Evolutionary conservation across 139 green algal genomes (phyloP).

Genomic region (Nannochloris sp.): DNA sequence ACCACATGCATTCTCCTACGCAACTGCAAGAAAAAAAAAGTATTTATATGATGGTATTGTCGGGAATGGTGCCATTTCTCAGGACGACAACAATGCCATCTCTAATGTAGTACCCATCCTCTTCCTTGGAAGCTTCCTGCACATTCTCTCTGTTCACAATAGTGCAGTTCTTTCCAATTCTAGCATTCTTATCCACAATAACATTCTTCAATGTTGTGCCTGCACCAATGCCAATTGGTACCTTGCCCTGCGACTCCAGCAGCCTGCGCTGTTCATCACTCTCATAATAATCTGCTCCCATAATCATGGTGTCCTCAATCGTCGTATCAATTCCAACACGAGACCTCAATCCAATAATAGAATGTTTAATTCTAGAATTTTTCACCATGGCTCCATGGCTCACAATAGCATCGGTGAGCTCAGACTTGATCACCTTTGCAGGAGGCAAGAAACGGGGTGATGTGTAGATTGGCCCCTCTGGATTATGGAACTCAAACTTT

Average conservation of each 20-base stretch:
- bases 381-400: conserved; percentile 69
- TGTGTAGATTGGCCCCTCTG: conserved; percentile 95
- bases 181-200: conserved; percentile 99
- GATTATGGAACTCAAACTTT: conserved; percentile 96
- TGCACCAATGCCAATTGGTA: conserved; percentile 91
- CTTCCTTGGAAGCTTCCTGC: conserved; percentile 75
- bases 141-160: conserved; percentile 85
- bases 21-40: neutral
- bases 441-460: conserved; percentile 93
- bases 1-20: neutral
- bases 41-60: conserved; percentile 68
- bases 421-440: conserved; percentile 77
- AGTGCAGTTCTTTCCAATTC: conserved; percentile 77
- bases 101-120: conserved; percentile 89
- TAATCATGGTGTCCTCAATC: conserved; percentile 82
- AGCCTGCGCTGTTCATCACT: conserved; percentile 60
- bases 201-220: conserved; percentile 70
- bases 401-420: conserved; percentile 59
- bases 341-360: conserved; percentile 90
- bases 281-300: conserved; percentile 98
- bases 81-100: conserved; percentile 90
- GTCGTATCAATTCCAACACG: conserved; percentile 41
- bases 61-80: conserved; percentile 71
- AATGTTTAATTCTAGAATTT: conserved; percentile 73
- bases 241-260: conserved; percentile 49